Percentiles rank a stretch among this genome's conserved stretches.
Conservation (phyloP, 2,329 filamentous ascomycete species). For the Paracoccidioides brasiliensis region DNA sequence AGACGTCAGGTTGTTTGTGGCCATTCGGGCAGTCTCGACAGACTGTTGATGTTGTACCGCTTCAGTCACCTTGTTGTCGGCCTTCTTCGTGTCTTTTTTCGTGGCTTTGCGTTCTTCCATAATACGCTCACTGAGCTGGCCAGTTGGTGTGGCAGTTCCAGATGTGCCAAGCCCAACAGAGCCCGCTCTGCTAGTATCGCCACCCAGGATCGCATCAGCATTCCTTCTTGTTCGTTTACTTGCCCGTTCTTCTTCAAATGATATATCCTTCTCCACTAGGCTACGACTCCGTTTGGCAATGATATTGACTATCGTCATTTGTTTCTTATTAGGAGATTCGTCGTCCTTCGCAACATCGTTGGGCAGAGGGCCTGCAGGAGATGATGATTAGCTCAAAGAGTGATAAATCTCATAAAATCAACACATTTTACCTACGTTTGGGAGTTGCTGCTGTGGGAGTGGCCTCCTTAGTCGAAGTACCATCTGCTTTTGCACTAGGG, state of each 20-base stretch:
- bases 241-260: conserved; percentile 58
- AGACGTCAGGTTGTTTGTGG: conserved; percentile 48
- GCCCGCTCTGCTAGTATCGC: conserved; percentile 37
- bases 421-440: conserved; percentile 25
- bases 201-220: conserved; percentile 38
- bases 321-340: background rate
- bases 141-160: conserved; percentile 38
- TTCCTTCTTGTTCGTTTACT: conserved; percentile 54
- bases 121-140: conserved; percentile 31
- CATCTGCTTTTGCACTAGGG: conserved; percentile 24
- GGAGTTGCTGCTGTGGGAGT: conserved; percentile 17
- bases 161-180: conserved; percentile 49
- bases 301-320: conserved; percentile 27
- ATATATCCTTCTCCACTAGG: conserved; percentile 52
- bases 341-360: conserved; percentile 26
- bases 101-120: conserved; percentile 57
- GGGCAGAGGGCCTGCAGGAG: conserved; percentile 23
- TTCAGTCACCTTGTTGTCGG: conserved; percentile 61
- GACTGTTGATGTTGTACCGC: conserved; percentile 68
- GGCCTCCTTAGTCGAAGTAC: background rate
- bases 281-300: conserved; percentile 44
- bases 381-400: conserved; percentile 15
- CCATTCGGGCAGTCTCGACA: conserved; percentile 69
- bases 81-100: conserved; percentile 77
- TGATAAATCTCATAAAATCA: conserved; percentile 10